phyloP scores from a whole-genome alignment of 768 basidiomycete species.

The Termitomyces sp. region DNA sequence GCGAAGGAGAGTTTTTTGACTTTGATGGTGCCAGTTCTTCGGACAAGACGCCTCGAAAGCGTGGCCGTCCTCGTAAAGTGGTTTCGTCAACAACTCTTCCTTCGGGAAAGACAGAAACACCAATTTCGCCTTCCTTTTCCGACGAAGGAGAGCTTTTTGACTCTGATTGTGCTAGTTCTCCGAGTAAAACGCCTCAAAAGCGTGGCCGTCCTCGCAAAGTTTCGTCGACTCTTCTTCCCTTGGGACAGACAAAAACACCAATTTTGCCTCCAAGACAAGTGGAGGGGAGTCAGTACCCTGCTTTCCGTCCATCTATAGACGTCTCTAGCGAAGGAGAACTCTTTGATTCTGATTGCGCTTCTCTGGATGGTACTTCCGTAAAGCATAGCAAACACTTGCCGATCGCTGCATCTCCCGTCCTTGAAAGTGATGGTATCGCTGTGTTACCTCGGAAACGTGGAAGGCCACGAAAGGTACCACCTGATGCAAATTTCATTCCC shows the following conservation, averaged over 20 bases:
- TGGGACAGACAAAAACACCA: background rate
- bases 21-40: background rate
- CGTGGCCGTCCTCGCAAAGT: slow-evolving; percentile 5
- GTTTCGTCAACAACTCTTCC: background rate
- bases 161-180: background rate
- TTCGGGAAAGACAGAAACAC: background rate
- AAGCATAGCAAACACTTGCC: background rate
- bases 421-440: background rate
- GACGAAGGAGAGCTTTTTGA: slow-evolving; percentile 7
- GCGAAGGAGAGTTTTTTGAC: slow-evolving; percentile 7
- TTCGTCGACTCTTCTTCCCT: background rate
- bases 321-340: slow-evolving; percentile 7
- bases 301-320: background rate
- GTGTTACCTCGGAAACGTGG: slow-evolving; percentile 7
- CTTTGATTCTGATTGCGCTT: slow-evolving; percentile 1
- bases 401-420: background rate
- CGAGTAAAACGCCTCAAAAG: slow-evolving; percentile 3
- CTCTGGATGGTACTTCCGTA: background rate
- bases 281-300: background rate
- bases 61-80: slow-evolving; percentile 4
- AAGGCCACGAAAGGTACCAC: slow-evolving; percentile 5
- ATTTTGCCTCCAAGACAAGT: background rate
- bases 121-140: background rate
- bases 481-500: background rate
- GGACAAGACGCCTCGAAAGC: slow-evolving; percentile 5